phyloP scores from a whole-genome alignment of 2,329 filamentous ascomycete species.

The Aphanoascus verrucosus region DNA sequence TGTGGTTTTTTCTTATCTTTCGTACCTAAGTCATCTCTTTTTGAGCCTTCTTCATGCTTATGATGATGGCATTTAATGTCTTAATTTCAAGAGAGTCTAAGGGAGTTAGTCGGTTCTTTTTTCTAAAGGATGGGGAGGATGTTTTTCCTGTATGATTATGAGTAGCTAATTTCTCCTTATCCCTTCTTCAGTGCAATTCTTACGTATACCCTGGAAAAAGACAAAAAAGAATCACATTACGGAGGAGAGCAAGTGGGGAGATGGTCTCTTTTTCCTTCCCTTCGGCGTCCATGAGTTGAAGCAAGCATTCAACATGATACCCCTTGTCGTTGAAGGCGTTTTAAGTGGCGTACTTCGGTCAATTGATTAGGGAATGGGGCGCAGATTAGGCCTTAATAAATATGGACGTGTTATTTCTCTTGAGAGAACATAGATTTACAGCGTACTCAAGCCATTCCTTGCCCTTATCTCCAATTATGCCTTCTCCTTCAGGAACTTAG shows the following conservation, averaged over 20 bases:
- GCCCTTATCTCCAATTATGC: background rate
- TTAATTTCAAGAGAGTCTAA: background rate
- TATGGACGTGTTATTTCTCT: background rate
- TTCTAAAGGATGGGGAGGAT: background rate
- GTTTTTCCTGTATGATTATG: too few relatives aligned
- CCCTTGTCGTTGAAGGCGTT: background rate
- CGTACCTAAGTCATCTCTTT: too few relatives aligned
- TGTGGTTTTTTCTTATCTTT: too few relatives aligned
- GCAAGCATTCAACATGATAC: background rate
- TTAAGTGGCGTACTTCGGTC: background rate
- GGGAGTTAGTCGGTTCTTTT: background rate
- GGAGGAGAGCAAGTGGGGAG: too few relatives aligned
- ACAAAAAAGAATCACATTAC: background rate
- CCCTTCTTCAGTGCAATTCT: too few relatives aligned
- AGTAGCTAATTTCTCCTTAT: too few relatives aligned
- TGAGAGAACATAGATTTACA: background rate
- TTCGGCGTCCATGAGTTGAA: background rate
- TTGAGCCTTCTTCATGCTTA: background rate
- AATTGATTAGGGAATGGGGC: background rate
- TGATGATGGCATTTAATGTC: background rate
- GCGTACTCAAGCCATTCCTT: too few relatives aligned
- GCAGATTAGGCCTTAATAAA: background rate
- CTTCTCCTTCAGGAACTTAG: conserved; percentile 6
- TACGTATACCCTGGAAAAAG: background rate
- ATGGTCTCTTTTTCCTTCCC: background rate